Percentiles rank a stretch among this genome's conserved stretches.
phyloP scores from a whole-genome alignment of 2,329 filamentous ascomycete species.

The Fusarium domesticum region DNA sequence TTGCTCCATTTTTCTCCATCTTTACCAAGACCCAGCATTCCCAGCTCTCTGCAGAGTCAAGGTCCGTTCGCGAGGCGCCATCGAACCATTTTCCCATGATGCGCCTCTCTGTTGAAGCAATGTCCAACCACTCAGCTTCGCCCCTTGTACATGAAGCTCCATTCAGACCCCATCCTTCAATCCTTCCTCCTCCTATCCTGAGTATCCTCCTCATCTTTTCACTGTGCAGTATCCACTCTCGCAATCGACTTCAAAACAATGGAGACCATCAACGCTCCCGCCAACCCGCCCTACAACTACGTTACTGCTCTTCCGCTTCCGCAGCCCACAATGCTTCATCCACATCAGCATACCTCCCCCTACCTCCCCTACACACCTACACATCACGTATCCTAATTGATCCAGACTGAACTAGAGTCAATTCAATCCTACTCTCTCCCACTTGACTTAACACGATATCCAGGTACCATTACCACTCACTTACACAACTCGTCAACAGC shows the following conservation, averaged over 20 bases:
- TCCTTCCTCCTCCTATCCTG: not conserved
- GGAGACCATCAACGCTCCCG: too few relatives aligned
- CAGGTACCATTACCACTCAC: not conserved
- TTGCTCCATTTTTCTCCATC: not conserved
- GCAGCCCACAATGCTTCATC: too few relatives aligned
- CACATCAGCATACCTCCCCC: too few relatives aligned
- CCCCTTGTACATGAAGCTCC: not conserved
- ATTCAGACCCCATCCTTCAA: not conserved
- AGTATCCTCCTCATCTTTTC: too few relatives aligned
- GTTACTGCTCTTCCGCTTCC: not conserved
- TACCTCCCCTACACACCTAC: too few relatives aligned
- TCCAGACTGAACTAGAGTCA: not conserved
- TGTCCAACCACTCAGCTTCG: constrained; percentile 7
- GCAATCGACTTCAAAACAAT: too few relatives aligned
- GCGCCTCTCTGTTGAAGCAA: constrained; percentile 10
- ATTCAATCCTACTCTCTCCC: not conserved
- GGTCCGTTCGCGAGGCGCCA: constrained; percentile 14
- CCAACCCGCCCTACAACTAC: too few relatives aligned
- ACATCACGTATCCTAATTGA: too few relatives aligned
- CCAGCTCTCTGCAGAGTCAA: not conserved
- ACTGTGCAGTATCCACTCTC: too few relatives aligned
- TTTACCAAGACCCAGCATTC: not conserved
- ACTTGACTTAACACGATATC: not conserved
- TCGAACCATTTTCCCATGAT: constrained; percentile 23
- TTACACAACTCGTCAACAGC: not conserved